Conservation (phyloP, 2,329 filamentous ascomycete genomes). For the Ascochyta viciae-villosae region DNA sequence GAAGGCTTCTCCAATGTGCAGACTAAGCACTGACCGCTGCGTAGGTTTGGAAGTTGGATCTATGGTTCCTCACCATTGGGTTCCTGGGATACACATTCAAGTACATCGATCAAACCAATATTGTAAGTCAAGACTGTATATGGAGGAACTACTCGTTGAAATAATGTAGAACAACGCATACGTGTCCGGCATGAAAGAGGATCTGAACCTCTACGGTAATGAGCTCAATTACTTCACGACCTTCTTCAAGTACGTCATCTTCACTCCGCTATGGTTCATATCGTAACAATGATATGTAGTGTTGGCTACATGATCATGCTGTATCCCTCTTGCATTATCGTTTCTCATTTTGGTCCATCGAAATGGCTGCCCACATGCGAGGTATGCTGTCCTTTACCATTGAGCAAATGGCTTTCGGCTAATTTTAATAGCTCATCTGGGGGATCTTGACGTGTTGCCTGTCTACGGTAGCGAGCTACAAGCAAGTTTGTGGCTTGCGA, state of each 20-base stretch:
- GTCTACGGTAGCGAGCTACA: neutral
- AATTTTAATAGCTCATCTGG: neutral
- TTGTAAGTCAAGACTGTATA: constrained; percentile 4
- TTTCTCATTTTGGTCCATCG: constrained; percentile 6
- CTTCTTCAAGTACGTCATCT: constrained; percentile 46
- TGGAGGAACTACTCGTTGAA: neutral
- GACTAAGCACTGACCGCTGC: neutral
- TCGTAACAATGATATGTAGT: neutral
- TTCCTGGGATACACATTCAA: constrained; percentile 25
- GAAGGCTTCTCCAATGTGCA: neutral
- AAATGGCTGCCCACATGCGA: neutral
- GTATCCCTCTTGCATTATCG: constrained; percentile 5
- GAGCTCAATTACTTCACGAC: constrained; percentile 19
- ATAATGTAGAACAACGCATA: constrained; percentile 15
- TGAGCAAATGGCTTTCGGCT: neutral
- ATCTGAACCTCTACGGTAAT: constrained; percentile 13
- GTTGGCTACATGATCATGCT: constrained; percentile 7
- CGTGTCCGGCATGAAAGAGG: constrained; percentile 21
- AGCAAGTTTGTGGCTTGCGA: neutral
- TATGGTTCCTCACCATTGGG: constrained; percentile 17
- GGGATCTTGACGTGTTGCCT: constrained; percentile 3
- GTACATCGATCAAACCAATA: constrained; percentile 25
- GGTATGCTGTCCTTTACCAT: neutral
- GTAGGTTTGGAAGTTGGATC: constrained; percentile 16
- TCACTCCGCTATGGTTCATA: constrained; percentile 21